These are phyloP conservation scores for Tuber aestivum DNA, from an alignment of 495 filamentous ascomycete species.

Conservation along the genomic window DNA sequence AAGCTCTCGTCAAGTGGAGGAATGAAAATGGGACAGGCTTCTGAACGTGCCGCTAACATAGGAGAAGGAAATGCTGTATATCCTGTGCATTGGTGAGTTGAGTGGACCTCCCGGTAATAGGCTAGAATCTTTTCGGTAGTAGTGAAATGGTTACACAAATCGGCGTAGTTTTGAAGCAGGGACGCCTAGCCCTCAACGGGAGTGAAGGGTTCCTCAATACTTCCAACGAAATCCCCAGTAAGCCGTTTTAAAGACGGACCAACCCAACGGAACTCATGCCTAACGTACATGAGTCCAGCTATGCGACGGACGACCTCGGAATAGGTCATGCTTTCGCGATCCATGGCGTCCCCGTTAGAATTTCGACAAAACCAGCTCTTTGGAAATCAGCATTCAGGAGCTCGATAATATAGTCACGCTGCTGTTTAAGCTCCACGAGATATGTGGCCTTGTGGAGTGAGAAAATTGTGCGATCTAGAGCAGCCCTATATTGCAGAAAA, in stretches of 20 bases:
- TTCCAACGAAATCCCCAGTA: conserved; percentile 88
- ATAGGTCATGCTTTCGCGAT: conserved; percentile 98
- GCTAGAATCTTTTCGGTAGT: no score
- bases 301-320: conserved; percentile 83
- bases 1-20: no score
- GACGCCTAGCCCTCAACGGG: conserved; percentile 59
- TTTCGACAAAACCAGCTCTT: conserved; percentile 98
- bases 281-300: conserved; percentile 94
- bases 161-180: conserved; percentile 58
- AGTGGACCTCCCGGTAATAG: no score
- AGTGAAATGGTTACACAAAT: no score
- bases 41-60: no score
- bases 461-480: conserved; percentile 98
- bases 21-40: no score
- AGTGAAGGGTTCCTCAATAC: conserved; percentile 88
- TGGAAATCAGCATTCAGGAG: conserved; percentile 94
- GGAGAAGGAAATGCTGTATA: no score
- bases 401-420: conserved; percentile 88
- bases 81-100: no score
- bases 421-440: conserved; percentile 82
- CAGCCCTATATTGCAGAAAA: conserved; percentile 48
- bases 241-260: conserved; percentile 72
- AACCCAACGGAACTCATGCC: conserved; percentile 89
- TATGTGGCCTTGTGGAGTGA: conserved; percentile 92
- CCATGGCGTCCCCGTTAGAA: conserved; percentile 70